Conservation (phyloP, 352 stramenopile species). For the Phytopythium sindhum region DNA sequence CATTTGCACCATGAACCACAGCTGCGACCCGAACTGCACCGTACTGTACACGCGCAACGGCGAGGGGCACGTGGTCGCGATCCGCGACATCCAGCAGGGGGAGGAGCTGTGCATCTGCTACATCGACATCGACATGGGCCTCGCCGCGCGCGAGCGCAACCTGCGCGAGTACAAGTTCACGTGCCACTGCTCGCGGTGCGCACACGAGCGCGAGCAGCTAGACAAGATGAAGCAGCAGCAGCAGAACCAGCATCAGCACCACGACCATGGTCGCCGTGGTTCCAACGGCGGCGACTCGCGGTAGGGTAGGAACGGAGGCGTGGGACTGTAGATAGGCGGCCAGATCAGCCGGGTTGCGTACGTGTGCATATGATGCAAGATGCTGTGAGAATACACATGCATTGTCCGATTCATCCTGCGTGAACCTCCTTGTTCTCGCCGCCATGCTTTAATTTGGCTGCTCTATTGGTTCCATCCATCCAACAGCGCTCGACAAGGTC, state of each 20-base stretch:
- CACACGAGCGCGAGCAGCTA: conserved; percentile 34
- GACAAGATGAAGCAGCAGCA: neutral
- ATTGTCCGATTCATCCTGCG: neutral
- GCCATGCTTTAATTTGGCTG: neutral
- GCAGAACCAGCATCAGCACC: neutral
- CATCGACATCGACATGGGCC: conserved; percentile 84
- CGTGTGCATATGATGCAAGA: neutral
- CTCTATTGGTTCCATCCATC: neutral
- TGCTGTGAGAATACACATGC: neutral
- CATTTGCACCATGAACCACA: conserved; percentile 97
- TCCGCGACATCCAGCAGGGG: conserved; percentile 65
- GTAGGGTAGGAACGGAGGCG: neutral
- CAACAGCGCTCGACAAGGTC: neutral
- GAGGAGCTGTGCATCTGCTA: conserved; percentile 96
- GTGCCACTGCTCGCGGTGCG: conserved; percentile 65
- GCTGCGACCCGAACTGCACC: conserved; percentile 91
- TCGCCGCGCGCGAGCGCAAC: conserved; percentile 59
- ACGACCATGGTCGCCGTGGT: neutral
- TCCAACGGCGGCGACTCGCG: neutral
- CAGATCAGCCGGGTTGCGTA: neutral
- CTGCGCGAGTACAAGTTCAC: conserved; percentile 82
- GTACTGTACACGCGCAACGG: conserved; percentile 86
- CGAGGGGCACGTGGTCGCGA: conserved; percentile 61
- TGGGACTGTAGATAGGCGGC: neutral
- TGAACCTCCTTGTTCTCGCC: neutral